Base-by-base conservation (phyloP, 1,139 yeast species). In the Geotrichum restrictum region DNA sequence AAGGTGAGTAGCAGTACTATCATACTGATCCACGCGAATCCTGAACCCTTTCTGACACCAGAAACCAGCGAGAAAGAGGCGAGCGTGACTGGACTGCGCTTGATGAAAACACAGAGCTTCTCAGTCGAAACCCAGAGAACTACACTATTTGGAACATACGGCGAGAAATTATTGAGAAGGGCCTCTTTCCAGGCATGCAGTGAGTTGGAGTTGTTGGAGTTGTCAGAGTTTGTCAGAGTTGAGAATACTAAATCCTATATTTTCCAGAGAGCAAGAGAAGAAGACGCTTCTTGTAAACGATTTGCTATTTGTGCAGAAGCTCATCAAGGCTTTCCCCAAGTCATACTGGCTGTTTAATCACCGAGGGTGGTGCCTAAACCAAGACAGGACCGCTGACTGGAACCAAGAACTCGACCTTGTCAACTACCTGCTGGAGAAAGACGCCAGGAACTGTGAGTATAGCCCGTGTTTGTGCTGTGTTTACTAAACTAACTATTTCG, bases 311-410 rank as follows among this genome's bases (percentile, higher is more conserved):
- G 75, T 83, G 0, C 74, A 85, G 72, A 68, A 69, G 0, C 77
- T 82, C 59, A 71, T 93, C 62, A 79, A 79, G 55, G 69, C 76
- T 54, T 83, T 71, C 59, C 98, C 99, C 1, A 93, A 93, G 66
- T 87, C 91, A 37, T 93, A 93, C 66, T 91, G 98, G 96, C 83
- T 93, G 18, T 93, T 98, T 97, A 86, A 85, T 63, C 98, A 93
- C 67, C 76, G 99, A 32, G 71, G 79, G 19, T 93, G 98, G 98
- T 79, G 88, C 49, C 70, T 93, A 40, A 74, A 77, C 51, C 73
- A 75, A 55, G 72, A 81, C 47, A 81, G 84, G 4, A 62, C 65
- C 0, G 76, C 79, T 3, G 72, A 84, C 53, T 89, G 95, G 95
- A 66, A 74, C 13, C 69, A 68, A 46, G 98, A 93, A 64, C 70